Base-by-base conservation (phyloP, 2,329 filamentous ascomycete species). In the Orbilia quercus region DNA sequence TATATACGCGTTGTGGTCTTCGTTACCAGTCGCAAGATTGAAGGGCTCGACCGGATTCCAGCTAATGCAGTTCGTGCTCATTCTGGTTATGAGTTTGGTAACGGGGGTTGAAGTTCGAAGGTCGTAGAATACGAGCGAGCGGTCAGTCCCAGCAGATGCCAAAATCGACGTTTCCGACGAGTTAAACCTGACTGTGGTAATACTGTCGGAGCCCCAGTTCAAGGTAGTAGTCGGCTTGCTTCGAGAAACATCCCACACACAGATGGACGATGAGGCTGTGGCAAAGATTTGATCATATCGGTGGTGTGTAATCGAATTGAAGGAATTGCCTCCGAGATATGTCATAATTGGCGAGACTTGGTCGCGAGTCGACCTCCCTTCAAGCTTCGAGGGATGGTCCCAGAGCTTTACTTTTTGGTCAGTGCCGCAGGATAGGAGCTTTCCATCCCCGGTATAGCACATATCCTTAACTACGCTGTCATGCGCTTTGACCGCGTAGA, bases 21-120 rank as follows among this genome's bases (percentile, higher is more conserved):
- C 95, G 77, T 91, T 96, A 11, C 91, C 95, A 28, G 93, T 88
- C 14, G 92, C 94, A 79, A 98, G 89, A 82, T 98, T 96, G 84
- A 96, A 96, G 6, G 92, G 91, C 81, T 96, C 93, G 89, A 97
- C 95, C 0, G 95, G 95, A 77, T 97, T 97, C 92, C 94, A 99
- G 45, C 90, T 86, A 58, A 97, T 85, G 53, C 89, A 86, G 82
- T 96, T 97, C 70, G 88, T 90, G 38, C 92, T 88, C 76, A 99
- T 90, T 59, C 87, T 91, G 76, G 98, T 86, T 11, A 92, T 85
- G 0, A 91, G 89, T 79, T 93, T 93, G 75, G 90, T 86, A 16
- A 98, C 84, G 9, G 95, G 91, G 38, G 89, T 91, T 3, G 89
- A 90, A 11, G 94, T 96, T 57, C 95, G 89, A 48, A 98, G 85